Evolutionary conservation across 805 yeast species (phyloP).

Genomic region (Huiozyma sinensis): DNA sequence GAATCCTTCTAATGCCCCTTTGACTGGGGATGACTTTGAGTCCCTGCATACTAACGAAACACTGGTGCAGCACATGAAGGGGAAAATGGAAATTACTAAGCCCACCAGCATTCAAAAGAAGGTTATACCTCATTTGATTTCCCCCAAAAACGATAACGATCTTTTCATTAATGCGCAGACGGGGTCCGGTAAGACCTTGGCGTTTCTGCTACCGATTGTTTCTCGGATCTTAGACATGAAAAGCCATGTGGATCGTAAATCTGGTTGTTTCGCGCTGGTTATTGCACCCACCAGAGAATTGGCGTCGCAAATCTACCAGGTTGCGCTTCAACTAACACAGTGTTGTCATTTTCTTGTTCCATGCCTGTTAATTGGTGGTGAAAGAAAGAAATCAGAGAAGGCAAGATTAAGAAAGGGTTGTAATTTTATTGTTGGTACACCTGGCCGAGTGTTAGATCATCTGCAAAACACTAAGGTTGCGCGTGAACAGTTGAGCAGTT

Average conservation of each 20-base stretch:
- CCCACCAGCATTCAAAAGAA: constrained; percentile 87
- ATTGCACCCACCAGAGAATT: constrained; percentile 92
- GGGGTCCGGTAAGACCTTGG: constrained; percentile 93
- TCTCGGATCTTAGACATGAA: constrained; percentile 54
- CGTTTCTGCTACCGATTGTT: constrained; percentile 77
- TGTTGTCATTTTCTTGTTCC: constrained; percentile 88
- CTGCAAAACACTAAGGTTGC: constrained; percentile 77
- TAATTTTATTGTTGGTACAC: constrained; percentile 92
- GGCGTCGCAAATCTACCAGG: constrained; percentile 80
- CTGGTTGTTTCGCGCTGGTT: constrained; percentile 83
- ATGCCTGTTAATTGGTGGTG: constrained; percentile 96
- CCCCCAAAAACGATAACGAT: constrained; percentile 41
- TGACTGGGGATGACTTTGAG: constrained; percentile 50
- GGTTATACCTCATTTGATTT: constrained; percentile 54
- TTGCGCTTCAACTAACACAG: constrained; percentile 58
- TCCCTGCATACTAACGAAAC: constrained; percentile 57
- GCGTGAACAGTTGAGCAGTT: constrained; percentile 42
- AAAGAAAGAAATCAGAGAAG: constrained; percentile 92
- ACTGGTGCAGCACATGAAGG: constrained; percentile 44
- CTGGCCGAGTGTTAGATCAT: constrained; percentile 93
- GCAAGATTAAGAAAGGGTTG: constrained; percentile 94
- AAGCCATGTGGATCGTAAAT: constrained; percentile 39
- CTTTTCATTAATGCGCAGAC: constrained; percentile 92
- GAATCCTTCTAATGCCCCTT: constrained; percentile 79
- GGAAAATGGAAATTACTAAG: constrained; percentile 41